These are phyloP conservation scores for Talaromyces proteolyticus DNA, from an alignment of 495 filamentous ascomycete species.

Conservation along the genomic window DNA sequence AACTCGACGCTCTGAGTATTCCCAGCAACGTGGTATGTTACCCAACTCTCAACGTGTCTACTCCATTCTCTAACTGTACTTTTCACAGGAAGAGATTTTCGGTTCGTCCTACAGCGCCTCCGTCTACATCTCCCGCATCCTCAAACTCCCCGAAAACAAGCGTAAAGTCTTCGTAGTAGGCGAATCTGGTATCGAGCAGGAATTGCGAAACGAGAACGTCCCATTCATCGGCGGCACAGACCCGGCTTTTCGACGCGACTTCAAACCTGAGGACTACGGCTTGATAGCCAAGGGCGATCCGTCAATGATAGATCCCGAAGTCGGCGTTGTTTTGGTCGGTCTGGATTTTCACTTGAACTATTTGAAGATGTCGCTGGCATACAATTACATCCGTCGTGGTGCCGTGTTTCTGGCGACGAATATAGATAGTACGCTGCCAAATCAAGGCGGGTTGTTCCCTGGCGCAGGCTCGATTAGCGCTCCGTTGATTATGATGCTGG, in stretches of 20 bases:
- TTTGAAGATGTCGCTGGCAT: conserved; percentile 77
- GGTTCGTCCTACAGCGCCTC: conserved; percentile 91
- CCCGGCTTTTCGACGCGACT: conserved; percentile 65
- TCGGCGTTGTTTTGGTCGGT: conserved; percentile 83
- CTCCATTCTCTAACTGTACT: neutral
- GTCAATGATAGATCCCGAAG: conserved; percentile 72
- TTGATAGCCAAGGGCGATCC: conserved; percentile 61
- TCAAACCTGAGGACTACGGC: conserved; percentile 73
- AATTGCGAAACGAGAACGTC: conserved; percentile 71
- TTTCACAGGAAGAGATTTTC: conserved; percentile 79
- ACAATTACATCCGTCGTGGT: conserved; percentile 75
- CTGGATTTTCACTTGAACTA: conserved; percentile 94
- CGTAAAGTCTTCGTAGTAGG: conserved; percentile 94
- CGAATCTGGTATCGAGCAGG: conserved; percentile 85
- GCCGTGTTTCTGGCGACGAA: conserved; percentile 96
- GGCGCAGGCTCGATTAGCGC: conserved; percentile 82
- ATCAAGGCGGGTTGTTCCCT: conserved; percentile 74
- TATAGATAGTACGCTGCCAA: conserved; percentile 79
- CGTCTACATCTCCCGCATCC: conserved; percentile 92
- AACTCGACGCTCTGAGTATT: conserved; percentile 78
- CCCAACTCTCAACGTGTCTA: neutral
- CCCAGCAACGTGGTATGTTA: conserved; percentile 55
- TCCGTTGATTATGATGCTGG: conserved; percentile 70
- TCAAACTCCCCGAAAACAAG: conserved; percentile 66
- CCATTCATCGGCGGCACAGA: conserved; percentile 87